Base-by-base conservation (phyloP, 23 red algal species). In the Cyanidioschyzon merolae region DNA sequence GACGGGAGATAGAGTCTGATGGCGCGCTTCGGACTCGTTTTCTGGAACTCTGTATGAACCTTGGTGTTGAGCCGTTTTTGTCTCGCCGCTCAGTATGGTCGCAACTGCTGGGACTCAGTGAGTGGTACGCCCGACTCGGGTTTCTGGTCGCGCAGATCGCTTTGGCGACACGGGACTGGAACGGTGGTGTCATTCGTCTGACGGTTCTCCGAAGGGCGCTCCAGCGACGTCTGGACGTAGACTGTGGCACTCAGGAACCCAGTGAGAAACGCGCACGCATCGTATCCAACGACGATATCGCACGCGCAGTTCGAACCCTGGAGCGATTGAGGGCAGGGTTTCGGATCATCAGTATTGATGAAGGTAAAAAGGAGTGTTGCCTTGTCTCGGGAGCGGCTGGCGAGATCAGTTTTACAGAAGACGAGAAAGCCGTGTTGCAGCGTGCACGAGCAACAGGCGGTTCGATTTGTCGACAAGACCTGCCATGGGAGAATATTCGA, bases 121-220 rank as follows among this genome's bases (percentile, higher is more conserved):
- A 71, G 63, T 71, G 63, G 63, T 71, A 71, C 63, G 63, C 63
- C 12, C 63, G 63, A 25, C 63, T 71, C 12, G 63, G 63, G 32
- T 35, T 71, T 25, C 30, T 71, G 63, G 63, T 71, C 2, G 63
- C 63, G 12, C 63, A 71, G 63, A 71, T 35, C 29, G 63, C 63
- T 7, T 32, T 71, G n/a, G 63, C 63, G n/a, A 71, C 63, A 7
- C 63, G 63, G 7, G 21, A 25, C 63, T 32, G 21, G n/a, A 71
- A 71, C 63, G 63, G 63, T 27, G 63, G 63, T 25, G n/a, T 71
- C n/a, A 71, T 71, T 71, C 63, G n/a, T 27, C 29, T 71, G 29
- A 71, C n/a, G n/a, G 30, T 27, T 35, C 29, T 71, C 2, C 63
- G 32, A 35, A 25, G 63, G 30, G 63, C 32, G 29, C n/a, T 71